Evolutionary conservation across 345 rosid genomes (phyloP).

Genomic region (Aquilaria malaccensis): DNA sequence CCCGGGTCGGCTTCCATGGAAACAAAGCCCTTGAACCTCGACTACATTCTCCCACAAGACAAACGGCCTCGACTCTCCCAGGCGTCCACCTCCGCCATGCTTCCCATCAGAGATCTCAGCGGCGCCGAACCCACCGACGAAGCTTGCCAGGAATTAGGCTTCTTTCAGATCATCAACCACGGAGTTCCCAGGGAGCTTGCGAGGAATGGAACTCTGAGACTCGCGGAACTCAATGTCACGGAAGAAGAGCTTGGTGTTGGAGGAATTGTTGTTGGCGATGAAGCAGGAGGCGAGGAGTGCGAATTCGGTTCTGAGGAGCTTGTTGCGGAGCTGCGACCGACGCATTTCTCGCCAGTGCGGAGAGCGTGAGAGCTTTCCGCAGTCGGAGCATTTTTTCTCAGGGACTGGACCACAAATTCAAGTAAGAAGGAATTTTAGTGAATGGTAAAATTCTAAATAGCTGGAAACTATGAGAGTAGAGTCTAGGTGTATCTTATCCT

Average conservation of each 20-base stretch:
- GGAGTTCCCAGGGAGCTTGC: neutral
- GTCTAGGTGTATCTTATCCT: too few relatives aligned
- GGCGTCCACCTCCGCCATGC: conserved; percentile 5
- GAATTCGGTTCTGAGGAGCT: conserved; percentile 54
- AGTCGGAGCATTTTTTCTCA: too few relatives aligned
- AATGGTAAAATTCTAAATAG: too few relatives aligned
- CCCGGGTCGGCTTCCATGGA: conserved; percentile 6
- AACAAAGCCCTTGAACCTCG: neutral
- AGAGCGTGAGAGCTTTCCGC: too few relatives aligned
- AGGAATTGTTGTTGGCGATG: conserved; percentile 46
- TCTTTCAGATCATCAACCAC: conserved; percentile 18
- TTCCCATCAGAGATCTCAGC: conserved; percentile 17
- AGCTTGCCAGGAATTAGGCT: conserved; percentile 21
- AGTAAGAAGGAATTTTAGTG: too few relatives aligned
- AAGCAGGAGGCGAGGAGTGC: conserved; percentile 56
- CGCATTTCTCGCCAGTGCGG: too few relatives aligned
- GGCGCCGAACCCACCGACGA: conserved; percentile 7
- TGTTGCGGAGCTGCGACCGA: conserved; percentile 44
- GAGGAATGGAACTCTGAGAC: conserved; percentile 56
- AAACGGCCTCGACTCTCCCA: conserved; percentile 16
- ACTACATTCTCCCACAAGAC: conserved; percentile 15
- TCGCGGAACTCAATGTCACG: conserved; percentile 68
- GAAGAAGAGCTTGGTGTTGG: conserved; percentile 60
- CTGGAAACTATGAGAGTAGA: too few relatives aligned
- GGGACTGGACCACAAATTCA: too few relatives aligned